Base-by-base conservation (phyloP, 2,329 filamentous ascomycete genomes). In the Penicillium sp. region DNA sequence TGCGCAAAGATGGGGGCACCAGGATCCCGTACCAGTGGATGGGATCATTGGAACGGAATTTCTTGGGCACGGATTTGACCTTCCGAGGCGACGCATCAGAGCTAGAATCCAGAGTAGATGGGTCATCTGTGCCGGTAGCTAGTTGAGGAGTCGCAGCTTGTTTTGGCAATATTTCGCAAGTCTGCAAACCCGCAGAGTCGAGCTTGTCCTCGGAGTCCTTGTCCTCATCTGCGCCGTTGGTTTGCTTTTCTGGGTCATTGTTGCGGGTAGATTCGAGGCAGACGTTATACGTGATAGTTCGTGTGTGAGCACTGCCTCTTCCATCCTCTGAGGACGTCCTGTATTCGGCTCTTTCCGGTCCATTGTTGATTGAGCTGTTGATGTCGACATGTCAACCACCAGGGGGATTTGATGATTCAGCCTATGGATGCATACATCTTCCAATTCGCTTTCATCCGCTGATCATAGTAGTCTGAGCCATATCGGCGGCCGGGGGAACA, bases 11-110 rank as follows among this genome's bases (percentile, higher is more conserved):
- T 7, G 60, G 59, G 3, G 73, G 68, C 13, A 71, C 64, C 9
- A 76, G 57, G 27, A 75, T 69, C 4, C 72, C 73, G 49, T 72
- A 76, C 72, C 72, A 74, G 15, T 62, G 60, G 16, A 75, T 50
- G 6, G 73, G 72, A 43, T 76, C 66, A 33, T 57, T 55, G 14
- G 62, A 60, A 30, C 52, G 46, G 32, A 50, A 50, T 32, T 48
- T 54, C 20, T 48, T 50, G 23, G 33, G 31, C 7, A 8, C 8
- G 3, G 16, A n/a, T 18, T 43, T 39, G 7, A 31, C 16, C 13
- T 42, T 15, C 2, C 13, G 17, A 7, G 29, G 15, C 4, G 36
- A 15, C 6, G 18, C 7, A 26, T 50, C 33, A 29, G 55, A 11
- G 13, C n/a, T 16, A 25, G 32, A 18, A 15, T 43, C 20, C 7